These are phyloP conservation scores for Daldinia concentrica DNA, from an alignment of 495 filamentous ascomycete species.

Conservation along the genomic window DNA sequence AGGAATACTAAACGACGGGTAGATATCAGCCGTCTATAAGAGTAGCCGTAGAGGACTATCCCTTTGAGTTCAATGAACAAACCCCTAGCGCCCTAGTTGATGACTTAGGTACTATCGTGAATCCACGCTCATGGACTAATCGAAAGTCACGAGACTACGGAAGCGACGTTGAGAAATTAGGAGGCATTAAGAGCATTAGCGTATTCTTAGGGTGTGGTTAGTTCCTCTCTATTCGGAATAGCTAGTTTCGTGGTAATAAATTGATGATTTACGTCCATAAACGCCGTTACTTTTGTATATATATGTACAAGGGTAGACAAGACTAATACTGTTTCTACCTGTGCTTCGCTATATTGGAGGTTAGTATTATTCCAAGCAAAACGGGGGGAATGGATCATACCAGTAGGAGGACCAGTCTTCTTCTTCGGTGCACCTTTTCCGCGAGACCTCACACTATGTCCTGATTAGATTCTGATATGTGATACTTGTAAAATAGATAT, in stretches of 20 bases:
- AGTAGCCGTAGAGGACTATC: neutral
- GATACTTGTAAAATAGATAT: slow-evolving; percentile 29
- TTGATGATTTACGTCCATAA: slow-evolving; percentile 2
- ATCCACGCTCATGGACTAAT: neutral
- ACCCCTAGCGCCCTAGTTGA: neutral
- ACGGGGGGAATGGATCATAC: slow-evolving; percentile 56
- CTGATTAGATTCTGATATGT: slow-evolving; percentile 16
- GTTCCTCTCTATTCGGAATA: neutral
- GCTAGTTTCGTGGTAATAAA: neutral
- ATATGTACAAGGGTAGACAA: slow-evolving; percentile 26
- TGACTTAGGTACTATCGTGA: neutral
- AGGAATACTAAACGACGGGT: neutral
- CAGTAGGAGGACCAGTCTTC: slow-evolving; percentile 69
- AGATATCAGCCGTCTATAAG: neutral
- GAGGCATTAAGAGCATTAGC: neutral
- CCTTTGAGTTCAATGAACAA: neutral
- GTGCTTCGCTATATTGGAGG: slow-evolving; percentile 39
- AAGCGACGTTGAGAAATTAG: neutral
- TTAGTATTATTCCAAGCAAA: slow-evolving; percentile 26
- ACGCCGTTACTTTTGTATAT: slow-evolving; percentile 28
- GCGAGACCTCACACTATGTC: slow-evolving; percentile 69
- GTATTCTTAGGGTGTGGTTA: neutral
- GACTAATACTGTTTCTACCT: slow-evolving; percentile 11
- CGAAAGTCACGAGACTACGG: neutral
- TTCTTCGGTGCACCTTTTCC: slow-evolving; percentile 95